phyloP scores from a whole-genome alignment of 2,329 filamentous ascomycete genomes.

The Arthroderma uncinatum region DNA sequence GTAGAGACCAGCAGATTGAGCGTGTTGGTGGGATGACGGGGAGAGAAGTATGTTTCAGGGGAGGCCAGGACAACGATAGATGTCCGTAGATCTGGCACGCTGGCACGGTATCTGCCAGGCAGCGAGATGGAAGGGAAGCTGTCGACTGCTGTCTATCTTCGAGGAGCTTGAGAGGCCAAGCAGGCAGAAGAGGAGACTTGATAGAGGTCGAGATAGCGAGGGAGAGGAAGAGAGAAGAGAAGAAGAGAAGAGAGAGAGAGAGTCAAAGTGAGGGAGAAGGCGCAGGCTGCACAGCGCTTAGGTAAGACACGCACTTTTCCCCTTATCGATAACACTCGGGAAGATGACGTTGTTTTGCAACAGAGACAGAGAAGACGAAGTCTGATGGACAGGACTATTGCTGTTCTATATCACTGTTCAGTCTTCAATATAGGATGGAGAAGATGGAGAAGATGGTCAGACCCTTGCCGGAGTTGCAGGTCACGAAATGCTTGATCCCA shows the following conservation, averaged over 20 bases:
- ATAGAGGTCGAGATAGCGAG: too few species aligned
- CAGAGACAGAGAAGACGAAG: neutral
- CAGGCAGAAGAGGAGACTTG: neutral
- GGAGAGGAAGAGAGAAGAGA: slow-evolving; percentile 19
- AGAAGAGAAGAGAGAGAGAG: neutral
- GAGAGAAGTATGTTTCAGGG: too few species aligned
- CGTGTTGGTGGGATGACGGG: too few species aligned
- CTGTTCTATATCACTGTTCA: too few species aligned
- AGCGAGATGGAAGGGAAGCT: neutral
- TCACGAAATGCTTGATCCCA: slow-evolving; percentile 51
- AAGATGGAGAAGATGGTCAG: neutral
- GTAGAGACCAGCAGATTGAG: too few species aligned
- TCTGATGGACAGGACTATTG: too few species aligned
- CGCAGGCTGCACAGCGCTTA: neutral
- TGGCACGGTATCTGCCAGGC: neutral
- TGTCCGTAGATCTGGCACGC: too few species aligned
- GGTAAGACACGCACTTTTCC: neutral
- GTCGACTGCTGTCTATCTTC: neutral
- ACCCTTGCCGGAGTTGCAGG: slow-evolving; percentile 34
- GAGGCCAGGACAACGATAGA: too few species aligned
- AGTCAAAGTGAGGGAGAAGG: neutral
- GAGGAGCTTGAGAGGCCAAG: neutral
- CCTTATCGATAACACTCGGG: too few species aligned
- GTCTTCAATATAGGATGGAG: neutral
- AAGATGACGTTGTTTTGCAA: neutral